Percentiles rank a stretch among this genome's conserved stretches.
Evolutionary conservation across 2,329 filamentous ascomycete species (phyloP).

Genomic region (Sclerotinia sclerotiorum): DNA sequence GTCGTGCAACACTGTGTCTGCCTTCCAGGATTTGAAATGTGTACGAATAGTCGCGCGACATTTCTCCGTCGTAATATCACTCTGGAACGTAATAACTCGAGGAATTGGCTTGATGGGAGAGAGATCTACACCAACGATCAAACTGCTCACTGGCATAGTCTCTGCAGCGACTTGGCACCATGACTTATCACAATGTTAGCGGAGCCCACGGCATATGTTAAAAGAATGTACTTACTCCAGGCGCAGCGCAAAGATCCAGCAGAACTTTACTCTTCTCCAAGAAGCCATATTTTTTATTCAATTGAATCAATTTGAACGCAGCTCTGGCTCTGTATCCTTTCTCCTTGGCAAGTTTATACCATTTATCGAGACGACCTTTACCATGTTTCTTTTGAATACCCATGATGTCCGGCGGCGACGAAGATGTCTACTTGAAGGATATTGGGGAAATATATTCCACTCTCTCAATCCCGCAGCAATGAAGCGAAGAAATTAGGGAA

Average conservation of each 20-base stretch:
- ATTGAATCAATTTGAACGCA: conserved; percentile 95
- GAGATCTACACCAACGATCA: conserved; percentile 94
- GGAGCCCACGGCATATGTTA: not conserved
- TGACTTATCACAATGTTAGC: conserved; percentile 57
- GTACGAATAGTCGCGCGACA: conserved; percentile 85
- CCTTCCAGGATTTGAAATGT: conserved; percentile 94
- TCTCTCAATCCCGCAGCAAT: not conserved
- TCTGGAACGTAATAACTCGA: conserved; percentile 90
- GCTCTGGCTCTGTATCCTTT: conserved; percentile 95
- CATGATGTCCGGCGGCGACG: conserved; percentile 54
- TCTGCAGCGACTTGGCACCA: conserved; percentile 97
- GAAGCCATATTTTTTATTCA: conserved; percentile 99
- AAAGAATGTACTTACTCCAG: conserved; percentile 65
- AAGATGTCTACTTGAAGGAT: not conserved
- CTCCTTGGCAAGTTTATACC: conserved; percentile 98
- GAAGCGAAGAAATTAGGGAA: conserved; percentile 17
- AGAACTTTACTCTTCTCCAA: conserved; percentile 95
- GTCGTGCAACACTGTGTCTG: conserved; percentile 92
- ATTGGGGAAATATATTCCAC: conserved; percentile 8
- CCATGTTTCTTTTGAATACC: conserved; percentile 98
- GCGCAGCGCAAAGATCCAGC: conserved; percentile 95
- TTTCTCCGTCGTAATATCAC: conserved; percentile 97
- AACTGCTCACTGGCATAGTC: conserved; percentile 84
- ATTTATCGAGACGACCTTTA: conserved; percentile 97
- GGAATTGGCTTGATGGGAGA: conserved; percentile 95